These are phyloP conservation scores for Didymella pomorum DNA, from an alignment of 2,329 filamentous ascomycete species.

Conservation along the genomic window DNA sequence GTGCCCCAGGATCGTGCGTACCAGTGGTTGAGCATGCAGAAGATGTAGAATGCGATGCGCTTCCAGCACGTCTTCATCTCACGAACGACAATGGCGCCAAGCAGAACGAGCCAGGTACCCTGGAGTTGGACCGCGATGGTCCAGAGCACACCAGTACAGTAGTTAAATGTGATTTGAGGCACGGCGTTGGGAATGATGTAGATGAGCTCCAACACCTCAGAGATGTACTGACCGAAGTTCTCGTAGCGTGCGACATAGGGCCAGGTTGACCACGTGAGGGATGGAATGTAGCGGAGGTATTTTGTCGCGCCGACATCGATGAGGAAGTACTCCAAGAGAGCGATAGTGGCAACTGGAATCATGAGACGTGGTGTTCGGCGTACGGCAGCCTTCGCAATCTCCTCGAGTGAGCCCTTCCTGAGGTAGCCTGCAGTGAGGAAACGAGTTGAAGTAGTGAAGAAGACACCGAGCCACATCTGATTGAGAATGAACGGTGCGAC, in stretches of 20 bases:
- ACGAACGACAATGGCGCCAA: constrained; percentile 54
- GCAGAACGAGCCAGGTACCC: constrained; percentile 56
- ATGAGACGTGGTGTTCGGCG: constrained; percentile 56
- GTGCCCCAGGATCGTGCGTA: constrained; percentile 58
- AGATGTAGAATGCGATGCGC: constrained; percentile 55
- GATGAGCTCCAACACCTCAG: constrained; percentile 55
- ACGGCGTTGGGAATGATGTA: constrained; percentile 60
- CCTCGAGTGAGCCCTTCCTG: constrained; percentile 52
- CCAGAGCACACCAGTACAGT: constrained; percentile 61
- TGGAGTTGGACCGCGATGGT: constrained; percentile 60
- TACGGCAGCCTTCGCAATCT: constrained; percentile 56
- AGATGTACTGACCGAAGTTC: constrained; percentile 56
- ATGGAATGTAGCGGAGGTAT: constrained; percentile 56
- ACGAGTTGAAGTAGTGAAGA: constrained; percentile 59
- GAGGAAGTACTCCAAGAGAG: constrained; percentile 57
- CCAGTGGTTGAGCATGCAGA: constrained; percentile 57
- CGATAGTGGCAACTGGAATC: constrained; percentile 56
- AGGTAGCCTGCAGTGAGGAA: constrained; percentile 56
- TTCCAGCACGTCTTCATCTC: constrained; percentile 58
- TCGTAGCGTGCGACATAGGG: constrained; percentile 54
- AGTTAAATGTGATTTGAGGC: constrained; percentile 58
- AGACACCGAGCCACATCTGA: constrained; percentile 58
- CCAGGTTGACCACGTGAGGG: constrained; percentile 59
- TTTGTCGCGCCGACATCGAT: constrained; percentile 55
- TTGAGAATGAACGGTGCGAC: constrained; percentile 57